phyloP scores from a whole-genome alignment of 352 stramenopile genomes.

The Phytophthora rubi region DNA sequence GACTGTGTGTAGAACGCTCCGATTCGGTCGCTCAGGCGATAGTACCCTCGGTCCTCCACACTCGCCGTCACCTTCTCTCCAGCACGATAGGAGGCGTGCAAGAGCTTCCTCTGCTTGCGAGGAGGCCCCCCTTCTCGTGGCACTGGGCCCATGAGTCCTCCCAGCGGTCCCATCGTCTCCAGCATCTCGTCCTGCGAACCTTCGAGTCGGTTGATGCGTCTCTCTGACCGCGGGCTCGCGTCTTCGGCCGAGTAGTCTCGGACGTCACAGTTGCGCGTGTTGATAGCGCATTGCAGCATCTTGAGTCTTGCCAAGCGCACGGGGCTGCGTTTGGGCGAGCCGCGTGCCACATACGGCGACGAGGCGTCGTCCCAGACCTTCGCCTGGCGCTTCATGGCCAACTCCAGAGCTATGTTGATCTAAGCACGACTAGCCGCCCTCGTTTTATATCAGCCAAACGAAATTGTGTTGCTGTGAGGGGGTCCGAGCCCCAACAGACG shows the following conservation, averaged over 20 bases:
- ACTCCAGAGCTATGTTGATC: constrained; percentile 16
- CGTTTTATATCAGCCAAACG: constrained; percentile 1
- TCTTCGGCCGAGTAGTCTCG: constrained; percentile 48
- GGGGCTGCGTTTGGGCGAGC: constrained; percentile 73
- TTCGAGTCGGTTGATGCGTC: constrained; percentile 38
- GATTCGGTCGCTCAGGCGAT: constrained; percentile 84
- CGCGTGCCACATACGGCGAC: constrained; percentile 31
- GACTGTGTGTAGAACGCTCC: constrained; percentile 77
- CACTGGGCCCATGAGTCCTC: constrained; percentile 58
- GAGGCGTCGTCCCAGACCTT: constrained; percentile 39
- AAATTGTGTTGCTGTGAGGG: constrained; percentile 8
- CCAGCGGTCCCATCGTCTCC: constrained; percentile 74
- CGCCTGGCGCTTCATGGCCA: constrained; percentile 34
- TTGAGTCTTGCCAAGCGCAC: constrained; percentile 80
- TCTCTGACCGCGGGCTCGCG: constrained; percentile 32
- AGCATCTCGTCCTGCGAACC: constrained; percentile 55
- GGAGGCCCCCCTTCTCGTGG: constrained; percentile 25
- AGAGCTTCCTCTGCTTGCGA: constrained; percentile 44
- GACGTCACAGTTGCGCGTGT: constrained; percentile 76
- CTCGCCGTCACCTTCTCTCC: constrained; percentile 29
- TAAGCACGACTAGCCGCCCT: constrained; percentile 21
- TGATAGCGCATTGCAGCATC: constrained; percentile 86
- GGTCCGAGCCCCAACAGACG: constrained; percentile 11
- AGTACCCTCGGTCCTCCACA: constrained; percentile 75
- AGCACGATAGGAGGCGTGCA: constrained; percentile 17